Evolutionary conservation across 805 yeast species (phyloP), one percentile per base, ranked within the genome.

Genomic region (Dipodascopsis tothii): DNA sequence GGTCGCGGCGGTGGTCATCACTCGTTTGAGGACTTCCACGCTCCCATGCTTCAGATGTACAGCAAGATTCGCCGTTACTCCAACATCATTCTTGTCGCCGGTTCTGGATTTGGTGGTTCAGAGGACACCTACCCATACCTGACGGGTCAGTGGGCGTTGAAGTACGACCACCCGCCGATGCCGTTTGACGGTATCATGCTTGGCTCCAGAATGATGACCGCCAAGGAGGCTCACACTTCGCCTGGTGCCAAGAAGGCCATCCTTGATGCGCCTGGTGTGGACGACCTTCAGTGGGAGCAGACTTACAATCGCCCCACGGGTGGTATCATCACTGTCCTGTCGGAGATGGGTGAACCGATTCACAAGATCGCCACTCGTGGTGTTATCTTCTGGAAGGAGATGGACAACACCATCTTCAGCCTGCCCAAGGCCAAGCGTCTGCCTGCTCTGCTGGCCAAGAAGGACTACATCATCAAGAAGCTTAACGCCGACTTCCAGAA

Each of bases 1-100:
- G 99, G 99, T 68, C 88, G 99, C 77, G 99, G 96, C 72, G 99
- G 99, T 77, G 99, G 99, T 62, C 99, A 92, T 67, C 99, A 92
- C 68, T 90, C 97, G 40, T 92, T 80, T 62, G 99, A 92, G 74
- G 99, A 92, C 71, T 87, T 90, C 92, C 98, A 92, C 68, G 90
- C 88, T 62, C 97, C 98, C 56, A 77, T 92, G 56, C 71, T 92
- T 62, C 95, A 86, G 67, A 92, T 92, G 90, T 92, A 92, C 69
- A 72, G 95, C 55, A 82, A 83, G 72, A 83, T 92, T 60, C 84
- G 99, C 76, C 82, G 86, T 69, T 81, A 87, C 60, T 62, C 84
- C 39, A 92, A 92, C 73, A 86, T 92, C 57, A 73, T 88, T 44
- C 74, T 92, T 58, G 78, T 92, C 60, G 97, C 96, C 43, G 99